Evolutionary conservation across 257 asterid species (phyloP).

Genomic region (Przewalskia tangutica): DNA sequence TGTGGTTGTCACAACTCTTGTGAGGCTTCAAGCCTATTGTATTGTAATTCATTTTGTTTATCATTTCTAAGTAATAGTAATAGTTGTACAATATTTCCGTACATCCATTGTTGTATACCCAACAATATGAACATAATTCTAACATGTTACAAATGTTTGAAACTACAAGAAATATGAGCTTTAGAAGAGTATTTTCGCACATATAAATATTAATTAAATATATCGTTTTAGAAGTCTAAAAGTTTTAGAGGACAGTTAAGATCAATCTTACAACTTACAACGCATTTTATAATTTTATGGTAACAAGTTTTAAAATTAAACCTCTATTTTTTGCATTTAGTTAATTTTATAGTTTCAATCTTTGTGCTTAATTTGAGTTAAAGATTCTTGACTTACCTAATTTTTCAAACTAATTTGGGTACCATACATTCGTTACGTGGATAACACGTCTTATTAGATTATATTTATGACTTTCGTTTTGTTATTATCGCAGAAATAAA

Average conservation of each 20-base stretch:
- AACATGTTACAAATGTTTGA: neutral
- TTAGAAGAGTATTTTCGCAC: too few species aligned
- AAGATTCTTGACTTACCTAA: neutral
- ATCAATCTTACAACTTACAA: too few species aligned
- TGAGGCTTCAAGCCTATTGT: too few species aligned
- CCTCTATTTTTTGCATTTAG: accelerated
- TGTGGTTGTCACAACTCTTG: too few species aligned
- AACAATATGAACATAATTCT: neutral
- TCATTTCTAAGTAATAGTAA: too few species aligned
- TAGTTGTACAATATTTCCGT: too few species aligned
- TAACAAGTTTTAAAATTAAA: neutral
- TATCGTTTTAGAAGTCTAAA: too few species aligned
- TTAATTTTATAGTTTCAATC: neutral
- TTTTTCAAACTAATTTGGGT: neutral
- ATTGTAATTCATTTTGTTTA: too few species aligned
- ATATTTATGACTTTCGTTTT: neutral
- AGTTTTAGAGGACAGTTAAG: too few species aligned
- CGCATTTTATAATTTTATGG: too few species aligned
- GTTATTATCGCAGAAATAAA: neutral
- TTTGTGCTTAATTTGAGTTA: neutral
- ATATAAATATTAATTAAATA: too few species aligned
- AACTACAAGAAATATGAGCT: neutral
- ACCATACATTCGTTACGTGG: neutral
- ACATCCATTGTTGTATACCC: too few species aligned
- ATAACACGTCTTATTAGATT: neutral